Evolutionary conservation across 768 basidiomycete genomes (phyloP).

Genomic region (Hebeloma cylindrosporum): DNA sequence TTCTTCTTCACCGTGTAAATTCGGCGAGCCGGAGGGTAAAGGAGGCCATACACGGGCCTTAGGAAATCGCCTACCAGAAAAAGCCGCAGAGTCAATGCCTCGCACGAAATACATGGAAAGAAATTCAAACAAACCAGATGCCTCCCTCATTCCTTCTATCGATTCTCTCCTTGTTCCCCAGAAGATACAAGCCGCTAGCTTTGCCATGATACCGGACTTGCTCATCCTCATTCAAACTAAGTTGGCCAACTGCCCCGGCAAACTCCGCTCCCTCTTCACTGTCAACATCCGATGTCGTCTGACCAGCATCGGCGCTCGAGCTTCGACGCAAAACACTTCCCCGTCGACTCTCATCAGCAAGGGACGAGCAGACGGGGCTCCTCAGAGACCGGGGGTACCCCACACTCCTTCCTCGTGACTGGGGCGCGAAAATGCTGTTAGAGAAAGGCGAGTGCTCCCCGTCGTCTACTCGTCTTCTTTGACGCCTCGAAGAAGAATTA

Average conservation of each 20-base stretch:
- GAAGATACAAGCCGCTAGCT: constrained; percentile 75
- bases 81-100: constrained; percentile 1
- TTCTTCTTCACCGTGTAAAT: constrained; percentile 36
- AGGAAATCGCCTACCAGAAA: constrained; percentile 67
- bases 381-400: too few species aligned
- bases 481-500: too few species aligned
- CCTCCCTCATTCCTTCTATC: constrained; percentile 74
- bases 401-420: too few species aligned
- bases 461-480: too few species aligned
- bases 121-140: constrained; percentile 54
- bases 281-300: constrained; percentile 36
- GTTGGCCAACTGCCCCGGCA: constrained; percentile 76
- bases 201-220: constrained; percentile 88
- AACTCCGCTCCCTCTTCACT: constrained; percentile 32
- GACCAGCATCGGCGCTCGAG: constrained; percentile 36
- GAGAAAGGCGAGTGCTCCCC: too few species aligned
- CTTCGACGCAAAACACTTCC: too few species aligned
- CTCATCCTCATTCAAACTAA: constrained; percentile 84
- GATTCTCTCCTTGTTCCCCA: constrained; percentile 58
- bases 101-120: constrained; percentile 3
- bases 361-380: too few species aligned
- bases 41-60: constrained; percentile 90
- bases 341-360: too few species aligned
- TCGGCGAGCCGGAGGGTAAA: constrained; percentile 33
- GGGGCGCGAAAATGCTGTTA: too few species aligned